A percentile compares a stretch with the other conserved stretches of the same genome.
Conservation (phyloP, 345 rosid genomes). For the Brassica juncea region DNA sequence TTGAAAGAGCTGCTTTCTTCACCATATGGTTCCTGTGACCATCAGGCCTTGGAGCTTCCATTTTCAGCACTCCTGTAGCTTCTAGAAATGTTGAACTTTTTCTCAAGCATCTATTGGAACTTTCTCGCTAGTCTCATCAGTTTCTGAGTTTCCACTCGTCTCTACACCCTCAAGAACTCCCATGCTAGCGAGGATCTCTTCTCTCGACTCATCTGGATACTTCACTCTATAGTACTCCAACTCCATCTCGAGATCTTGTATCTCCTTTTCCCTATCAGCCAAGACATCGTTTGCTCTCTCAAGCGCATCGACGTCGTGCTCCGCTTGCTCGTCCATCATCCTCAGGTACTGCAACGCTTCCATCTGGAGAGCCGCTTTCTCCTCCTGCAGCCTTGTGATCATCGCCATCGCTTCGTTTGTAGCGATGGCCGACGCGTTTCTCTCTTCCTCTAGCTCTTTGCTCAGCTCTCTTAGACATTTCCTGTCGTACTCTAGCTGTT, state of each 20-base stretch:
- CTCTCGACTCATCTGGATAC: conserved; percentile 43
- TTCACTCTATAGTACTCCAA: conserved; percentile 54
- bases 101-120: conserved; percentile 37
- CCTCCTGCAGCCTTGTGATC: conserved; percentile 83
- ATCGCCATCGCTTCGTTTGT: conserved; percentile 83
- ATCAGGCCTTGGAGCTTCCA: conserved; percentile 27
- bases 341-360: conserved; percentile 81
- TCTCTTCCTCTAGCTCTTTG: conserved; percentile 74
- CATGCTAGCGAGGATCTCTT: conserved; percentile 34
- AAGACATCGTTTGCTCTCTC: conserved; percentile 65
- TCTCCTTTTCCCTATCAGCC: conserved; percentile 66
- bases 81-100: conserved; percentile 42
- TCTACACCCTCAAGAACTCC: conserved; percentile 32
- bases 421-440: conserved; percentile 66
- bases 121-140: conserved; percentile 27
- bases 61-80: conserved; percentile 41
- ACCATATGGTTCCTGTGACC: conserved; percentile 29
- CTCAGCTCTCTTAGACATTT: conserved; percentile 47
- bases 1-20: conserved; percentile 16
- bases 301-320: conserved; percentile 66
- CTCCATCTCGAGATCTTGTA: conserved; percentile 76
- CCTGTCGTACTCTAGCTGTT: conserved; percentile 57
- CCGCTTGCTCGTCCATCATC: conserved; percentile 94
- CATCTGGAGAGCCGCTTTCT: conserved; percentile 79
- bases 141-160: not conserved